Conservation (phyloP, 768 basidiomycete species). For the Phaeolepiota aurea region DNA sequence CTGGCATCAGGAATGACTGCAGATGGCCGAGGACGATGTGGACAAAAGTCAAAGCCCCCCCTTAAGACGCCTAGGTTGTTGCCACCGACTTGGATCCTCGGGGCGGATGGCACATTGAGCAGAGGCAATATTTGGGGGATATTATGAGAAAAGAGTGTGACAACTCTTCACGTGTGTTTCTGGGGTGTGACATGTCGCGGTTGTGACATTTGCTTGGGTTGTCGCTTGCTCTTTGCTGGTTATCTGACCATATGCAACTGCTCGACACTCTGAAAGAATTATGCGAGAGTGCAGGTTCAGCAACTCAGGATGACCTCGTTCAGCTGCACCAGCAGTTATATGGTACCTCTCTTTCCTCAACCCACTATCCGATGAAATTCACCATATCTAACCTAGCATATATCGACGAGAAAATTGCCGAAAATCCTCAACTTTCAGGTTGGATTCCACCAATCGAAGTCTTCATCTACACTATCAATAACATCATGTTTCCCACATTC, state of each 20-base stretch:
- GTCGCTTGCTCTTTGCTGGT: not conserved
- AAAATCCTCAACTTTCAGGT: constrained; percentile 4
- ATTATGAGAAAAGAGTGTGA: no score
- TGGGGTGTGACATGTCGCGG: no score
- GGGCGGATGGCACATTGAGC: no score
- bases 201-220: not conserved
- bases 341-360: not conserved
- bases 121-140: no score
- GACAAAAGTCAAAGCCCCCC: no score
- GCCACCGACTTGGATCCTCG: no score
- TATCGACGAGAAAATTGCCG: not conserved
- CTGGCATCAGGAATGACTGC: no score
- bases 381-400: not conserved
- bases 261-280: not conserved
- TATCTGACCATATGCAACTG: not conserved
- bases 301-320: not conserved
- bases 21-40: no score
- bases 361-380: no score
- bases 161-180: no score
- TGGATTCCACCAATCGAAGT: constrained; percentile 18
- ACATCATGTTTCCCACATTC: constrained; percentile 19
- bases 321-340: not conserved
- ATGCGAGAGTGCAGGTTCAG: not conserved
- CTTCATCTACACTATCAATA: constrained; percentile 21
- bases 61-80: no score